Evolutionary conservation across 2,329 filamentous ascomycete species (phyloP), one percentile per base, ranked within the genome.

Genomic region (Alternaria novae-zelandiae): DNA sequence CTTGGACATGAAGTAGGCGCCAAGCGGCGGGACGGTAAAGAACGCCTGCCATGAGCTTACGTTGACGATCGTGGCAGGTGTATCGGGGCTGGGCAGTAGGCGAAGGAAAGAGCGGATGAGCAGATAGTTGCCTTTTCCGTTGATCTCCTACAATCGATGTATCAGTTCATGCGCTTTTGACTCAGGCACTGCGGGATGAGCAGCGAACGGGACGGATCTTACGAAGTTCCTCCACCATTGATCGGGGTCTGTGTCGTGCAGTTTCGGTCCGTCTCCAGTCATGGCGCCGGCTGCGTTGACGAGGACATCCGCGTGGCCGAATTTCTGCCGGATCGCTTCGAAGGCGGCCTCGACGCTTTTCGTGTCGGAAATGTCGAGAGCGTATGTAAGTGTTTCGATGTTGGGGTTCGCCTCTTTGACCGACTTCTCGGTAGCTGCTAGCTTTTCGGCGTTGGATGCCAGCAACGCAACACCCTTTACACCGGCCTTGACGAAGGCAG

Each of bases 401-500:
- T 62, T 58, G 2, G 72, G 70, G 43, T 77, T 74, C 43, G 75
- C 76, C 5, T 65, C 61, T 4, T 70, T 70, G 44, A 81, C 59
- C 0, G 71, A 65, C 15, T 70, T 56, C 54, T 73, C 70, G 1
- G 65, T 63, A 43, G 62, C 62, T 20, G 64, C 67, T 56, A 82
- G 74, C 17, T 70, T 70, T 12, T 56, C 54, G 6, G 63, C 66
- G 25, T 74, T 70, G 5, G 75, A 73, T 26, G 76, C 79, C 2
- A 76, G 58, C 3, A 81, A 68, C 1, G 80, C 74, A 1, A 82
- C 64, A 13, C 63, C 79, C 56, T 76, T 79, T 2, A 73, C 64
- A 26, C 70, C 69, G 12, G 80, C 79, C 30, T 71, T 72, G 2
- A 77, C 77, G 57, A 81, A 80, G 6, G 78, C 72, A 4, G 74